Conservation (phyloP, 352 stramenopile species). For the Hyaloperonospora brassicae region DNA sequence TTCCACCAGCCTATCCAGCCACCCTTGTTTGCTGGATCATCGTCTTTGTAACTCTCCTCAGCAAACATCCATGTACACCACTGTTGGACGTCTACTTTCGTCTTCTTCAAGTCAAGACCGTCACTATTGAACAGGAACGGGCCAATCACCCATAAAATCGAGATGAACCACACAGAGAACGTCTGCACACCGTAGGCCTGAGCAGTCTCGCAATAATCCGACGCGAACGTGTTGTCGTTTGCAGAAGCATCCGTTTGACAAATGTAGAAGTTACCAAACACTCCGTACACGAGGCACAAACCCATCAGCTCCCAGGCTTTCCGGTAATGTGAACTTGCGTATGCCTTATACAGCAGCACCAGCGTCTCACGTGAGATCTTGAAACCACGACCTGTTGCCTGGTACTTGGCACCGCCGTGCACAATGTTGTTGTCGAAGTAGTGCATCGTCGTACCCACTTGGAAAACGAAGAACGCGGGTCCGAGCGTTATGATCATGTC, state of each 20-base stretch:
- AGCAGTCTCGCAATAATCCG: constrained; percentile 53
- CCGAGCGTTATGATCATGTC: constrained; percentile 71
- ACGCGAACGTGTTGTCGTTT: constrained; percentile 45
- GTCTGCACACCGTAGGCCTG: constrained; percentile 70
- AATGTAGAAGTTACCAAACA: constrained; percentile 64
- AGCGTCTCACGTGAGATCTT: constrained; percentile 79
- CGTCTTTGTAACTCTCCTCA: constrained; percentile 49
- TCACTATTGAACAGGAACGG: constrained; percentile 82
- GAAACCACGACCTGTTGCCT: constrained; percentile 72
- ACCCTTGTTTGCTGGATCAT: constrained; percentile 51
- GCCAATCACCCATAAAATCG: constrained; percentile 52
- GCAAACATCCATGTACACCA: constrained; percentile 74
- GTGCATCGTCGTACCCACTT: constrained; percentile 78
- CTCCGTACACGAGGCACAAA: constrained; percentile 57
- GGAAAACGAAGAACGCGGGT: constrained; percentile 72
- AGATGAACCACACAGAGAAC: constrained; percentile 78
- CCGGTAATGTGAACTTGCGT: constrained; percentile 61
- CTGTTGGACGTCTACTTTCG: constrained; percentile 51
- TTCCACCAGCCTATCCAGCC: constrained; percentile 77
- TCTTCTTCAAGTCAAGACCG: constrained; percentile 66
- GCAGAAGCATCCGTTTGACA: constrained; percentile 40
- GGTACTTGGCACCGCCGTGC: constrained; percentile 66
- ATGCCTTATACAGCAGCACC: constrained; percentile 69
- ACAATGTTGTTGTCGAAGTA: constrained; percentile 80
- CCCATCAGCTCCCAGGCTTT: constrained; percentile 71